Base-by-base conservation (phyloP, 2,329 filamentous ascomycete genomes). In the Claviceps capensis region DNA sequence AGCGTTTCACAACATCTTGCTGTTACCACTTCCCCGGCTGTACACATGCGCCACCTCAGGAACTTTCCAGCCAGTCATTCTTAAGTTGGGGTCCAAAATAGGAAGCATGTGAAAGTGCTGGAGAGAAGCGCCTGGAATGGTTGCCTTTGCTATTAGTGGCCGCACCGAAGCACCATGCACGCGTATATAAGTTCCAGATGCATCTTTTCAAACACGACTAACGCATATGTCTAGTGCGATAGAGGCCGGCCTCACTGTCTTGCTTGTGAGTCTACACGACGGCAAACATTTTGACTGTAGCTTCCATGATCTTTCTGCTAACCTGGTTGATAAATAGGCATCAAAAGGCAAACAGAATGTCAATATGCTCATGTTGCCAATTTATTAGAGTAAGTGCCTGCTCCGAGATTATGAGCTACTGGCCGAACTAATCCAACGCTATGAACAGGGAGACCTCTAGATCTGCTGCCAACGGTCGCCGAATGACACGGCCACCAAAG, bases 321-420 rank as follows among this genome's bases (percentile, higher is more conserved):
- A 53, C 54, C 59, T 41, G 67, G 63, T 65, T 64, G 63, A 65
- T 64, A 63, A 65, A 65, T 45, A 74, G 85, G 84, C 64, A 82
- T 88, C 60, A 90, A 89, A 67, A 74, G 86, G 45, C 84, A 88
- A 63, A 86, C 84, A 0, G 75, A 79, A 57, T 91, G 86, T 68
- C 77, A 76, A 65, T 90, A 90, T 69, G 86, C 84, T 0, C 78
- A 81, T 48, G 82, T 88, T 34, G 86, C 86, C 46, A 87, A 88
- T 62, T 70, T 89, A 41, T 77, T 90, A 44, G 85, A 88, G 82
- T 86, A 70, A 67, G 80, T 72, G 34, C n/a, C n/a, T 41, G 6
- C 1, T 22, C 4, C 17, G 6, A 36, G 16, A 14, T 5, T 14
- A 34, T 4, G 17, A 37, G 40, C 30, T 45, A 17, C 56, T 60